A percentile compares a stretch with the other conserved stretches of the same genome.
Conservation (phyloP, 2,329 filamentous ascomycete species). For the Colletotrichum spinosum region DNA sequence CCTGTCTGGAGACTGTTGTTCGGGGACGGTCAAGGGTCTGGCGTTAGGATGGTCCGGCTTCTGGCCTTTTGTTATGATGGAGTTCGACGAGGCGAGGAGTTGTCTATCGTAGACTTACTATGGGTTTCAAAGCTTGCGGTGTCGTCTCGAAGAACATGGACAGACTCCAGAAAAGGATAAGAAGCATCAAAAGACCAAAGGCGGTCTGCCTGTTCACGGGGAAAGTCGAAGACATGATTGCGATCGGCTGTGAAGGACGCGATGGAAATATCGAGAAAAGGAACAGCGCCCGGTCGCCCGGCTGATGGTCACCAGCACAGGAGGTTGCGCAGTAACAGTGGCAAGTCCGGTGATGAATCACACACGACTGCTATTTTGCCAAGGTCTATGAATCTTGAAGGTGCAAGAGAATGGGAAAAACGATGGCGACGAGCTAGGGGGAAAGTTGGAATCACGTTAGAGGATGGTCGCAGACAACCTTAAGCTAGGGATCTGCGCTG, state of each 20-base stretch:
- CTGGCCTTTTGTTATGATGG: background rate
- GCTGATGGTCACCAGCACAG: conserved; percentile 1
- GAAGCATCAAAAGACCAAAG: conserved; percentile 10
- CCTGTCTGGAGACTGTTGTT: background rate
- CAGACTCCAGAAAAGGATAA: conserved; percentile 34
- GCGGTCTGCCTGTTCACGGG: conserved; percentile 30
- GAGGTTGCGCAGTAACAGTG: background rate
- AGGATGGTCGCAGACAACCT: conserved; percentile 2
- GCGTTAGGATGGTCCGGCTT: too few species aligned
- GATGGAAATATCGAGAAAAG: background rate
- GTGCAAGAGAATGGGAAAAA: too few species aligned
- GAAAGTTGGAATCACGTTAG: conserved; percentile 11
- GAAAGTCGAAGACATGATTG: conserved; percentile 14
- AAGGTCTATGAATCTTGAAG: too few species aligned
- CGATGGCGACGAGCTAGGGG: background rate
- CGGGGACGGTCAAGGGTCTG: too few species aligned
- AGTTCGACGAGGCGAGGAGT: background rate
- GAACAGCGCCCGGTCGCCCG: background rate
- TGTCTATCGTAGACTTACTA: background rate
- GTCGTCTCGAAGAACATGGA: conserved; percentile 22
- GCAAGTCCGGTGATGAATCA: too few species aligned
- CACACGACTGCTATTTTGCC: too few species aligned
- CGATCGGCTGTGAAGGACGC: background rate
- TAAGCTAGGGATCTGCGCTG: too few species aligned
- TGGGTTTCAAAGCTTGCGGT: background rate